These are phyloP conservation scores for Sabuloglossum arenarium DNA, from an alignment of 495 filamentous ascomycete genomes.

Conservation along the genomic window DNA sequence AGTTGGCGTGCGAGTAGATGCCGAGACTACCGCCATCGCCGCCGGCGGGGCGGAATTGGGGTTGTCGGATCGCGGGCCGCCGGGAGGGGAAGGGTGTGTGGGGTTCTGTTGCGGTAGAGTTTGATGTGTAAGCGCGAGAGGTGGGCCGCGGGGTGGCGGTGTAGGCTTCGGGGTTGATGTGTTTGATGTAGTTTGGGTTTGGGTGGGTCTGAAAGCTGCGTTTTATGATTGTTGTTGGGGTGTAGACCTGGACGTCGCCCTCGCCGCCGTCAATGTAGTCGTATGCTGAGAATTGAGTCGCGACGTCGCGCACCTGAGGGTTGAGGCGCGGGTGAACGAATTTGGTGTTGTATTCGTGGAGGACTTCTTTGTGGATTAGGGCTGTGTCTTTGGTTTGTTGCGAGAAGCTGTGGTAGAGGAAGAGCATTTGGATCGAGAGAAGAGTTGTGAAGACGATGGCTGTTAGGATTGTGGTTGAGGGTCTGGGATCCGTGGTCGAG, in stretches of 20 bases:
- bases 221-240: conserved; percentile 56
- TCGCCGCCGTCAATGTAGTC: conserved; percentile 11
- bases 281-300: conserved; percentile 42
- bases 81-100: conserved; percentile 29
- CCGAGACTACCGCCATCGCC: conserved; percentile 66
- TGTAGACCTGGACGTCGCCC: conserved; percentile 39
- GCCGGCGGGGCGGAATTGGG: conserved; percentile 13
- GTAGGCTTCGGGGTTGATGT: conserved; percentile 47
- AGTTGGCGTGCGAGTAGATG: conserved; percentile 59
- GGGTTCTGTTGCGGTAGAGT: conserved; percentile 12
- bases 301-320: conserved; percentile 62
- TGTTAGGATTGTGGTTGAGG: conserved; percentile 68
- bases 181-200: conserved; percentile 67
- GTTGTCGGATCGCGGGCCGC: conserved; percentile 33
- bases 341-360: conserved; percentile 92
- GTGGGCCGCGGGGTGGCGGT: conserved; percentile 9
- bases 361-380: conserved; percentile 72
- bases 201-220: conserved; percentile 70
- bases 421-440: conserved; percentile 55
- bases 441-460: conserved; percentile 48
- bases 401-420: conserved; percentile 46
- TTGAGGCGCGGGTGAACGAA: conserved; percentile 81
- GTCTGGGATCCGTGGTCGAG: conserved; percentile 47
- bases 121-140: conserved; percentile 15
- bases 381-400: conserved; percentile 71